Evolutionary conservation across 2,329 filamentous ascomycete species (phyloP).

Genomic region (Lasiodiplodia sp.): DNA sequence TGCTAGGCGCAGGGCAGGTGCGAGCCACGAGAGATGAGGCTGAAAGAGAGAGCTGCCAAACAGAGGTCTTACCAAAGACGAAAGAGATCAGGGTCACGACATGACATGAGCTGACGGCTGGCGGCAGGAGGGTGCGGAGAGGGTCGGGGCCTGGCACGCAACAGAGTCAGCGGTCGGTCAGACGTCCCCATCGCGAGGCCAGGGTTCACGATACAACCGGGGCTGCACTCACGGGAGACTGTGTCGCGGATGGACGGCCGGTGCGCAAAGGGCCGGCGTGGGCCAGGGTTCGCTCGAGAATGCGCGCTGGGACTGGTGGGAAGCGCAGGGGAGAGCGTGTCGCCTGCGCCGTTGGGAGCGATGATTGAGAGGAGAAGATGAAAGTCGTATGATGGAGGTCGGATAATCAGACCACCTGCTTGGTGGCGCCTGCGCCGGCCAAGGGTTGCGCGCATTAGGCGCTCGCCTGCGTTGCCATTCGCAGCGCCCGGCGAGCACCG

Average conservation of each 20-base stretch:
- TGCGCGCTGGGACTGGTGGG: slow-evolving; percentile 24
- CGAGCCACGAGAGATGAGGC: slow-evolving; percentile 23
- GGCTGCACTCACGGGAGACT: slow-evolving; percentile 26
- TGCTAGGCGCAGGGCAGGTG: slow-evolving; percentile 23
- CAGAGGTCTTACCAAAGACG: slow-evolving; percentile 35
- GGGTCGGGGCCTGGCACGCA: slow-evolving; percentile 27
- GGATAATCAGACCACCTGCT: slow-evolving; percentile 22
- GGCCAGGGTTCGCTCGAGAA: slow-evolving; percentile 26
- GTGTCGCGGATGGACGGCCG: slow-evolving; percentile 23
- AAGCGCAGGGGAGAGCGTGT: slow-evolving; percentile 29
- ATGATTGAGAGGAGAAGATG: slow-evolving; percentile 22
- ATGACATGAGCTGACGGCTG: slow-evolving; percentile 31
- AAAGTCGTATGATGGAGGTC: slow-evolving; percentile 25
- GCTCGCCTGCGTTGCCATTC: slow-evolving; percentile 2
- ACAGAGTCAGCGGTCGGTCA: slow-evolving; percentile 29
- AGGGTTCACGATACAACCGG: slow-evolving; percentile 28
- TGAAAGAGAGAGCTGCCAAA: slow-evolving; percentile 28
- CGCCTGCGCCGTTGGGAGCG: slow-evolving; percentile 23
- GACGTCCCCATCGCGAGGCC: slow-evolving; percentile 21
- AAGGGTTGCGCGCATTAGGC: slow-evolving; percentile 11
- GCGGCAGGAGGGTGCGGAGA: slow-evolving; percentile 26
- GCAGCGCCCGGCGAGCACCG: neutral
- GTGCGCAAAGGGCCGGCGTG: slow-evolving; percentile 26
- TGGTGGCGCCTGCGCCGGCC: slow-evolving; percentile 22
- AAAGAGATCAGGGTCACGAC: slow-evolving; percentile 31